A percentile compares a stretch with the other conserved stretches of the same genome.
Conservation (phyloP, 768 basidiomycete species). For the Mycena latifolia region DNA sequence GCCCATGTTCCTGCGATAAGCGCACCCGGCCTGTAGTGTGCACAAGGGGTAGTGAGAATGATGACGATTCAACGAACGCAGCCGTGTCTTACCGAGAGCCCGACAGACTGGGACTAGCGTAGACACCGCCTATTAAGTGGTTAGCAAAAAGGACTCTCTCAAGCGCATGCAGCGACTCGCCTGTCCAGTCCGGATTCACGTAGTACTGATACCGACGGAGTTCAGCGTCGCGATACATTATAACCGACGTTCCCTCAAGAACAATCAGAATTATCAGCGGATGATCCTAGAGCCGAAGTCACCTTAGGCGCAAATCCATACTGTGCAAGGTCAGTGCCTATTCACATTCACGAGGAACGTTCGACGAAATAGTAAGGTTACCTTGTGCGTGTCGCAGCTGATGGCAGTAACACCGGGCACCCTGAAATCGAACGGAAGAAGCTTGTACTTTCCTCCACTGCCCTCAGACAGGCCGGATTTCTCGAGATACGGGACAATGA, state of each 20-base stretch:
- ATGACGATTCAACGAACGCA: neutral
- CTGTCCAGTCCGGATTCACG: conserved; percentile 83
- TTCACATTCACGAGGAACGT: neutral
- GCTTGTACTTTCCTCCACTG: conserved; percentile 64
- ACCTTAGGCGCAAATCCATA: conserved; percentile 97
- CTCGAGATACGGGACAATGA: conserved; percentile 94
- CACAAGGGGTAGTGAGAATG: no score
- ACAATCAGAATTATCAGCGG: conserved; percentile 10
- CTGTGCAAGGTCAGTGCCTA: conserved; percentile 49
- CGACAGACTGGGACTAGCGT: conserved; percentile 90
- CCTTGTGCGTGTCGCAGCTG: conserved; percentile 97
- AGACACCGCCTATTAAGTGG: conserved; percentile 76
- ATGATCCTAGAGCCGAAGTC: conserved; percentile 18
- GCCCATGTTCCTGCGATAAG: conserved; percentile 97
- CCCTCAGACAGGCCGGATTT: conserved; percentile 77
- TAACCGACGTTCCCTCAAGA: conserved; percentile 86
- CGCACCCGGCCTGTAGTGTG: conserved; percentile 89
- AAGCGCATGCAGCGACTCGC: conserved; percentile 48
- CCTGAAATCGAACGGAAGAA: conserved; percentile 89
- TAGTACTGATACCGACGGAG: conserved; percentile 90
- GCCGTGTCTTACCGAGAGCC: conserved; percentile 79
- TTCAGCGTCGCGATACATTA: conserved; percentile 90
- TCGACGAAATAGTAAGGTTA: conserved; percentile 43
- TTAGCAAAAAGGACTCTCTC: neutral
- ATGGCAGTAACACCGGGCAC: conserved; percentile 94